A percentile compares a stretch with the other conserved stretches of the same genome.
Evolutionary conservation across 257 asterid genomes (phyloP).

Genomic region (Misopates orontium): DNA sequence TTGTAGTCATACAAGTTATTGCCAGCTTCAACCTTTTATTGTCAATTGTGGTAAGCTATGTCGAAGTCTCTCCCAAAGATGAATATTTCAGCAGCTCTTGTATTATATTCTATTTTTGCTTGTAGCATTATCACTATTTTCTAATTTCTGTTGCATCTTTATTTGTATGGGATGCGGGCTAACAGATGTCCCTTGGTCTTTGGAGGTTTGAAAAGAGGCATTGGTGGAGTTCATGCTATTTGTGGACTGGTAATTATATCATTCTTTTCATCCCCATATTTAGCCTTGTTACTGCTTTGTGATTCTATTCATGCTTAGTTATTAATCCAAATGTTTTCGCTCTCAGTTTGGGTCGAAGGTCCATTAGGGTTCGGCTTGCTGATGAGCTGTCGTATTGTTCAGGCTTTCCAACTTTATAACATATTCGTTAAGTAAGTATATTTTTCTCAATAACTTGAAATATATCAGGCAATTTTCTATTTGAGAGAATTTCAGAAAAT

Average conservation of each 20-base stretch:
- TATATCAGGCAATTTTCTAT: constrained; percentile 7
- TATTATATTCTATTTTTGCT: constrained; percentile 5
- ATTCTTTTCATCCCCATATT: constrained; percentile 3
- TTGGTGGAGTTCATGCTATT: constrained; percentile 90
- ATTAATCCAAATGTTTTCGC: constrained; percentile 31
- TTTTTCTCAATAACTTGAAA: constrained; percentile 26
- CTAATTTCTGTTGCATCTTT: constrained; percentile 14
- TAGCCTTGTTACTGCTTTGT: constrained; percentile 4
- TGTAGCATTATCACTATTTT: not conserved
- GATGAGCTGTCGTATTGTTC: constrained; percentile 77
- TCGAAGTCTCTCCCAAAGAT: not conserved
- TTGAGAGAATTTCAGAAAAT: constrained; percentile 1
- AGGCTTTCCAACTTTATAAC: constrained; percentile 75
- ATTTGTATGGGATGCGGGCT: constrained; percentile 31
- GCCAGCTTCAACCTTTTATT: constrained; percentile 81
- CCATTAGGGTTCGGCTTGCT: constrained; percentile 91
- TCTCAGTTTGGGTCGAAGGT: constrained; percentile 89
- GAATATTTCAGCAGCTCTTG: too few species aligned
- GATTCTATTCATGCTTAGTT: constrained; percentile 22
- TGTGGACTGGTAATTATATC: constrained; percentile 65
- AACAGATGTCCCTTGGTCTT: constrained; percentile 72
- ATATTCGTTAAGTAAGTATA: constrained; percentile 75
- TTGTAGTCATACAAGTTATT: constrained; percentile 64
- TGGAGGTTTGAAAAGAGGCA: constrained; percentile 51
- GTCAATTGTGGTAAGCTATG: constrained; percentile 60